phyloP scores from a whole-genome alignment of 2,329 filamentous ascomycete genomes.

The Cercospora berteroae region DNA sequence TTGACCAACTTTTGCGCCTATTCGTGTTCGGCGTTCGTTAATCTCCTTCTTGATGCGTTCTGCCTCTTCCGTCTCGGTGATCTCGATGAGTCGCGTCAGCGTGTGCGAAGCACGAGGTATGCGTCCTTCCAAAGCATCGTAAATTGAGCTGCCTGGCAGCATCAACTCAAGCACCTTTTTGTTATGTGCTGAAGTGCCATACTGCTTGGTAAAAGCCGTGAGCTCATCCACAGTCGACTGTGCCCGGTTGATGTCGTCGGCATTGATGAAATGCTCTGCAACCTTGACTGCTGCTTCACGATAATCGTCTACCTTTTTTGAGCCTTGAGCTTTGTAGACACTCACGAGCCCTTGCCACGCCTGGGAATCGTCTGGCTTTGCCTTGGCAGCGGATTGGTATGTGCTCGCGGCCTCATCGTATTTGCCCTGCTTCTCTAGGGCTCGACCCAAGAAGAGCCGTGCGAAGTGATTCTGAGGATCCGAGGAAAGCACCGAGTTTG shows the following conservation, averaged over 20 bases:
- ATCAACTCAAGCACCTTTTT: conserved; percentile 72
- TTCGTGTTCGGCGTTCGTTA: conserved; percentile 78
- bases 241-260: conserved; percentile 59
- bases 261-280: conserved; percentile 69
- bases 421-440: conserved; percentile 72
- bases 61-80: conserved; percentile 81
- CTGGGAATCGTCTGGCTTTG: conserved; percentile 74
- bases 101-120: conserved; percentile 76
- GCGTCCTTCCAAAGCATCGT: conserved; percentile 77
- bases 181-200: conserved; percentile 72
- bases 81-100: conserved; percentile 77
- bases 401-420: conserved; percentile 70
- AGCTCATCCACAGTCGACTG: conserved; percentile 75
- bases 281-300: conserved; percentile 70
- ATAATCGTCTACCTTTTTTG: conserved; percentile 67
- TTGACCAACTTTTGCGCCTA: conserved; percentile 78
- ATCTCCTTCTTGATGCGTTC: conserved; percentile 87
- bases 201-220: conserved; percentile 66
- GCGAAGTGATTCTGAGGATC: conserved; percentile 81
- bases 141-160: conserved; percentile 77
- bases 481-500: conserved; percentile 65
- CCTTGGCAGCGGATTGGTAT: conserved; percentile 68
- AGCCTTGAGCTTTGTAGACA: conserved; percentile 75
- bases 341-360: conserved; percentile 88
- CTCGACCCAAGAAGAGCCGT: conserved; percentile 84